These are phyloP conservation scores for Boehmeria nivea DNA, from an alignment of 306 rosid species.

Conservation along the genomic window DNA sequence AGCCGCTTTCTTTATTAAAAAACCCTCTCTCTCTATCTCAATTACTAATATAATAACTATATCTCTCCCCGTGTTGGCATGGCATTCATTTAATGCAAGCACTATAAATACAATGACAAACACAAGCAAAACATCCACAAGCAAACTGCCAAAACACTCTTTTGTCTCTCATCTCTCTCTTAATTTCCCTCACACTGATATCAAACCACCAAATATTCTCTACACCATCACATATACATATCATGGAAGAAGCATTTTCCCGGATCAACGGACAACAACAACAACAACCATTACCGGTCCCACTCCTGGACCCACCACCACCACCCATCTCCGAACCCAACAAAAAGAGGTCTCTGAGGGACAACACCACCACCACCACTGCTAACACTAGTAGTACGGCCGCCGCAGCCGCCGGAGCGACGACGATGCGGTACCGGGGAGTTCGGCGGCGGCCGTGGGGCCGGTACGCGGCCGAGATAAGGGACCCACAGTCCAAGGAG, in stretches of 20 bases:
- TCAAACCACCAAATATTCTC: too few relatives aligned
- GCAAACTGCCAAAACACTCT: too few relatives aligned
- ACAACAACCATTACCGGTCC: too few relatives aligned
- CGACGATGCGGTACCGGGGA: slow-evolving; percentile 68
- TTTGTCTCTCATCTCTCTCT: too few relatives aligned
- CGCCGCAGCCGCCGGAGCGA: slow-evolving; percentile 4
- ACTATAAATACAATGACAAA: slow-evolving; percentile 38
- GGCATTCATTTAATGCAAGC: slow-evolving; percentile 7
- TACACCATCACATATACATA: too few relatives aligned
- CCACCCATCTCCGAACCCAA: background rate
- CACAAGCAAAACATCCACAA: too few relatives aligned
- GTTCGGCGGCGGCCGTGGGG: slow-evolving; percentile 99
- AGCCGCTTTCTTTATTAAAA: too few relatives aligned
- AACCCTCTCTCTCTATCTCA: slow-evolving; percentile 8
- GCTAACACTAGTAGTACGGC: too few relatives aligned
- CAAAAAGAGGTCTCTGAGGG: slow-evolving; percentile 37
- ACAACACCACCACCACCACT: slow-evolving; percentile 12
- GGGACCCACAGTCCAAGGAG: slow-evolving; percentile 87
- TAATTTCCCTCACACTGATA: too few relatives aligned
- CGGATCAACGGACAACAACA: slow-evolving; percentile 40
- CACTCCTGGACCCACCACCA: background rate
- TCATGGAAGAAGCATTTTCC: slow-evolving; percentile 64
- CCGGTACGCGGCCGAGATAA: slow-evolving; percentile 90
- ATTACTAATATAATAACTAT: background rate
- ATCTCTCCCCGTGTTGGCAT: slow-evolving; percentile 1